Evolutionary conservation across 2,329 filamentous ascomycete genomes (phyloP).

Genomic region (Rhytidhysteron rufulum): DNA sequence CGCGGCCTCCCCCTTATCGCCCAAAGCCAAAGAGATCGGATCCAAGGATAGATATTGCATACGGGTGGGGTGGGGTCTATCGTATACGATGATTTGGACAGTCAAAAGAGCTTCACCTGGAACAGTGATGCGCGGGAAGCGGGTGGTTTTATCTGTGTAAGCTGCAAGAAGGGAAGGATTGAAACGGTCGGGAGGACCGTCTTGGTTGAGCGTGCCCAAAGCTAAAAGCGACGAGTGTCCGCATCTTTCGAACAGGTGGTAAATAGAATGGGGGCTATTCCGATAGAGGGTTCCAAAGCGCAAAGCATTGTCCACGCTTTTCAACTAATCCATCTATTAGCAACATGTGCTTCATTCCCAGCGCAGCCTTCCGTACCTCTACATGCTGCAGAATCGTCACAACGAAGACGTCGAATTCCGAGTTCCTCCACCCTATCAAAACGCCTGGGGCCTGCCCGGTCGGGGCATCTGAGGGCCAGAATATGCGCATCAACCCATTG

Average conservation of each 20-base stretch:
- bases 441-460: conserved; percentile 73
- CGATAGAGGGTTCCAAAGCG: conserved; percentile 79
- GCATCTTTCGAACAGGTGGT: conserved; percentile 79
- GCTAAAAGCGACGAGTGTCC: conserved; percentile 80
- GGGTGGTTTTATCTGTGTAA: conserved; percentile 48
- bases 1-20: conserved; percentile 54
- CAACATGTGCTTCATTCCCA: not conserved
- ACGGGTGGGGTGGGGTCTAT: conserved; percentile 74
- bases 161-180: conserved; percentile 68
- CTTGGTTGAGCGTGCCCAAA: conserved; percentile 73
- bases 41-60: conserved; percentile 97
- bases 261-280: conserved; percentile 73
- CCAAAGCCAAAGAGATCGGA: conserved; percentile 83
- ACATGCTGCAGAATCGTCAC: conserved; percentile 86
- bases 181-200: conserved; percentile 45
- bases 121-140: conserved; percentile 70
- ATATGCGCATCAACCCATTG: conserved; percentile 93
- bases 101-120: conserved; percentile 61
- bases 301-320: conserved; percentile 83
- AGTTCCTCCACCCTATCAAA: conserved; percentile 94
- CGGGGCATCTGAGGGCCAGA: conserved; percentile 90
- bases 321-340: conserved; percentile 49
- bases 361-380: conserved; percentile 58
- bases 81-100: conserved; percentile 84
- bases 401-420: conserved; percentile 83